phyloP scores from a whole-genome alignment of 306 rosid genomes.

The Lathyrus aphaca region DNA sequence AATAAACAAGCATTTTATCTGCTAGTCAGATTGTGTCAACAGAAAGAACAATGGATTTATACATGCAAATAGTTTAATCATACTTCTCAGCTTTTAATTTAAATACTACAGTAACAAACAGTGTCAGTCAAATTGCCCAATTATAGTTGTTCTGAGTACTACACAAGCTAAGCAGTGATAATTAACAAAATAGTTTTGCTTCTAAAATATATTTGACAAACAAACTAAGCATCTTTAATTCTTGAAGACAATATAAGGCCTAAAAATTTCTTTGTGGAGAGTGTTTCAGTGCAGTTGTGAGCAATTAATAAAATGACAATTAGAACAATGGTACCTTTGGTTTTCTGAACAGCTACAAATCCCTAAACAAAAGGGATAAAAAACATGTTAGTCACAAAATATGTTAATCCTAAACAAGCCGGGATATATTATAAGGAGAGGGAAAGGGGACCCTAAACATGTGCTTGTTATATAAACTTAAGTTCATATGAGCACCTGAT shows the following conservation, averaged over 20 bases:
- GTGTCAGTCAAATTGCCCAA: conserved; percentile 18
- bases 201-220: conserved; percentile 14
- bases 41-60: conserved; percentile 29
- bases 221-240: conserved; percentile 8
- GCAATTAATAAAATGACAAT: conserved; percentile 9
- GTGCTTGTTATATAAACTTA: conserved; percentile 25
- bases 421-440: conserved; percentile 1
- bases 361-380: conserved; percentile 47
- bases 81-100: conserved; percentile 26
- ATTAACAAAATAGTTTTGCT: conserved; percentile 27
- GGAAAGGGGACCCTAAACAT: not conserved
- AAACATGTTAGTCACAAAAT: conserved; percentile 29
- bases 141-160: conserved; percentile 19
- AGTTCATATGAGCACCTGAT: conserved; percentile 57
- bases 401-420: conserved; percentile 25
- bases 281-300: not conserved
- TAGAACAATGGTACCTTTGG: conserved; percentile 46
- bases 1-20: conserved; percentile 25
- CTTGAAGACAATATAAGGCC: conserved; percentile 17
- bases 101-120: conserved; percentile 13
- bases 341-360: conserved; percentile 45
- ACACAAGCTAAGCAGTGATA: conserved; percentile 9
- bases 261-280: not conserved
- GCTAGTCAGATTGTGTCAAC: conserved; percentile 18
- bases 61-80: not conserved